Percentiles rank a stretch among this genome's conserved stretches.
Evolutionary conservation across 345 rosid genomes (phyloP).

Genomic region (Camelina neglecta): DNA sequence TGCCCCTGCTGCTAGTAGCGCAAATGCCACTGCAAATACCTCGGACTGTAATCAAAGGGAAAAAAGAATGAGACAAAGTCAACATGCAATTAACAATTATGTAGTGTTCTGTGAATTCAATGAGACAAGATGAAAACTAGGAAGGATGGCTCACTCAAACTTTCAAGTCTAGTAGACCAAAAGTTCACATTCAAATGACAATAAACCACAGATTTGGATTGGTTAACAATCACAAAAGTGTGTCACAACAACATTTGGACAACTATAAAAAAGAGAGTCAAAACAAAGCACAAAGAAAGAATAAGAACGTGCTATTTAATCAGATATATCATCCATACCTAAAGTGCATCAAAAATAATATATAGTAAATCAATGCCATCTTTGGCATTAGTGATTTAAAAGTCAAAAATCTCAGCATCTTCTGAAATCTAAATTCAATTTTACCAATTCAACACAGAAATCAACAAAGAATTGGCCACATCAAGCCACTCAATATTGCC

Average conservation of each 20-base stretch:
- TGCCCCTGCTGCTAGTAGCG: slow-evolving; percentile 92
- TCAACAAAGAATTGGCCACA: neutral
- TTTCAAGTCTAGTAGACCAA: neutral
- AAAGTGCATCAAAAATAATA: neutral
- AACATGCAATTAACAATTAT: neutral
- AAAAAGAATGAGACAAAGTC: slow-evolving; percentile 10
- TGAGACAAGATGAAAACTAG: neutral
- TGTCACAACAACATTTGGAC: neutral
- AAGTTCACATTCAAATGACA: neutral
- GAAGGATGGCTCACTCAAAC: neutral
- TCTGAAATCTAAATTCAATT: neutral
- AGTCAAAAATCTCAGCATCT: neutral
- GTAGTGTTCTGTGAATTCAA: neutral
- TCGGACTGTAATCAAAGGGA: slow-evolving; percentile 61
- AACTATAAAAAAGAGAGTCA: neutral
- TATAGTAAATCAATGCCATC: slow-evolving; percentile 7
- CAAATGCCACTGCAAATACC: slow-evolving; percentile 97
- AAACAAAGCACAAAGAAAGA: neutral
- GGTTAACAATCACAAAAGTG: neutral
- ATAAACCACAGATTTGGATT: neutral
- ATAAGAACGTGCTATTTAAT: neutral
- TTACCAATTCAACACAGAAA: neutral
- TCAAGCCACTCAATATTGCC: neutral
- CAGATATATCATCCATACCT: neutral
- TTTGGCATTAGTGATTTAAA: neutral